phyloP scores from a whole-genome alignment of 768 basidiomycete genomes.

The Dictyophora rubrovolvata region DNA sequence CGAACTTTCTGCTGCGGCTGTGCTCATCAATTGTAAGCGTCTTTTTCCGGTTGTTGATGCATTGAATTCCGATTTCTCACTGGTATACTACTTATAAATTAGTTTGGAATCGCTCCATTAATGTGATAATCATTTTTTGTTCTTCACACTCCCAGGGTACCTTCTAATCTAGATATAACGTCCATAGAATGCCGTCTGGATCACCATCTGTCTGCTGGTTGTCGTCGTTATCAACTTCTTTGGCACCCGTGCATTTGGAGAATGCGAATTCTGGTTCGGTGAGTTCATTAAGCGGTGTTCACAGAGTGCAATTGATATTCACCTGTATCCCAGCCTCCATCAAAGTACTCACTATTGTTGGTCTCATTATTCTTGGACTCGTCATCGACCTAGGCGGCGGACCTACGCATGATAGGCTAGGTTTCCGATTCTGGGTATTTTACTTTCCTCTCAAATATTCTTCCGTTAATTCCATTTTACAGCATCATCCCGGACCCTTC shows the following conservation, averaged over 20 bases:
- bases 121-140: background rate
- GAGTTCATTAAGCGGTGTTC: slow-evolving; percentile 15
- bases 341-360: slow-evolving; percentile 40
- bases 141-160: no score
- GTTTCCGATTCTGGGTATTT: slow-evolving; percentile 21
- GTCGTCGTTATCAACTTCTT: slow-evolving; percentile 36
- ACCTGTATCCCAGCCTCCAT: slow-evolving; percentile 28
- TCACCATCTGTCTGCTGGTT: slow-evolving; percentile 38
- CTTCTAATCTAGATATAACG: background rate
- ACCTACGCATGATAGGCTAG: slow-evolving; percentile 42
- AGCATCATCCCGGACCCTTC: slow-evolving; percentile 45
- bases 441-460: slow-evolving; percentile 18
- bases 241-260: slow-evolving; percentile 33
- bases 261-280: slow-evolving; percentile 41
- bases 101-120: background rate
- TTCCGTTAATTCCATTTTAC: slow-evolving; percentile 29
- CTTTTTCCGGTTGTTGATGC: background rate
- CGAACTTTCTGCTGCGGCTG: slow-evolving; percentile 23
- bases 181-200: slow-evolving; percentile 25
- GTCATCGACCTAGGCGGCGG: slow-evolving; percentile 51
- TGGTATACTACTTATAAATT: background rate
- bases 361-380: slow-evolving; percentile 35
- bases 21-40: slow-evolving; percentile 20
- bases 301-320: background rate
- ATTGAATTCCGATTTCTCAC: slow-evolving; percentile 8